Percentiles rank a stretch among this genome's conserved stretches.
Evolutionary conservation across 768 basidiomycete species (phyloP).

Genomic region (Lentinula detonsa): DNA sequence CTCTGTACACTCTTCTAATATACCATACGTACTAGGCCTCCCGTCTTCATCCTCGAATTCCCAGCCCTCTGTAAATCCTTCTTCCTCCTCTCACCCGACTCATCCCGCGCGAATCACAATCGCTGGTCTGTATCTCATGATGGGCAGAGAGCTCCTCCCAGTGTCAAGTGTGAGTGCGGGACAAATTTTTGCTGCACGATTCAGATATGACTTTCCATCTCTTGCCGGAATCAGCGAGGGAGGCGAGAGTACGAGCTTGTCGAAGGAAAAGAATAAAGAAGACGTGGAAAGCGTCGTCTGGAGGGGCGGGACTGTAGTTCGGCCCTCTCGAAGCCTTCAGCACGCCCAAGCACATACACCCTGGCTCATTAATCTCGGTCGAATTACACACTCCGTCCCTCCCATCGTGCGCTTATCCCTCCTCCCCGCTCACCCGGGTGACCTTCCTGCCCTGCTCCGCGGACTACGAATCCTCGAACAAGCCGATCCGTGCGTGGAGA

Average conservation of each 20-base stretch:
- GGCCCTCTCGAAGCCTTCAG: conserved; percentile 29
- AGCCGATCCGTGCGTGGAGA: conserved; percentile 95
- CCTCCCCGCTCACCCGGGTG: conserved; percentile 75
- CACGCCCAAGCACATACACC: conserved; percentile 49
- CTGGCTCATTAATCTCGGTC: conserved; percentile 71
- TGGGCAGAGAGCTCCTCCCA: conserved; percentile 90
- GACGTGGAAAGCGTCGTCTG: conserved; percentile 78
- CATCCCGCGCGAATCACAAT: conserved; percentile 50
- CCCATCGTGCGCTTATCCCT: conserved; percentile 96
- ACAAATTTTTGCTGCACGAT: conserved; percentile 81
- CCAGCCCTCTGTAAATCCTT: background rate
- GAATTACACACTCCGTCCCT: conserved; percentile 61
- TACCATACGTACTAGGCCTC: background rate
- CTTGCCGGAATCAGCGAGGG: background rate
- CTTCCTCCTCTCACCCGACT: background rate
- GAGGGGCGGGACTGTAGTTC: conserved; percentile 76
- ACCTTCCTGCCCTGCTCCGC: conserved; percentile 83
- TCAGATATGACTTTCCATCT: background rate
- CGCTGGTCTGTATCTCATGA: conserved; percentile 88
- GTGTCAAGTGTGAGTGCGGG: conserved; percentile 84
- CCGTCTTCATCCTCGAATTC: background rate
- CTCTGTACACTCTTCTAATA: background rate
- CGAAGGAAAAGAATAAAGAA: conserved; percentile 39
- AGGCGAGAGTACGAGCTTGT: no score
- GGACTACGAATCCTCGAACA: conserved; percentile 89